Conservation (phyloP, 1,284 basidiomycete species). For the Boletus semigastroideus region DNA sequence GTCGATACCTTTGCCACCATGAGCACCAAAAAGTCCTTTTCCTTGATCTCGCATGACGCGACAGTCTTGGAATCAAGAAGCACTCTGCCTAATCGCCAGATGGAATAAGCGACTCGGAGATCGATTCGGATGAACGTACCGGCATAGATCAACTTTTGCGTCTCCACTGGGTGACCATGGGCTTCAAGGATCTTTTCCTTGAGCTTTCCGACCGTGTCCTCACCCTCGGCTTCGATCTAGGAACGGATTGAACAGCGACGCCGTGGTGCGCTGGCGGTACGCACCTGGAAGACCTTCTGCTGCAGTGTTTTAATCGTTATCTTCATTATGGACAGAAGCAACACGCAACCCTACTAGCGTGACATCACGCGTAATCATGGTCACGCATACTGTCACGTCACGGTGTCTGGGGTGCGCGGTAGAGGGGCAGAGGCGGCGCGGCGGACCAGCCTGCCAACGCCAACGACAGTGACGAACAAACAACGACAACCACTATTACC, state of each 20-base stretch:
- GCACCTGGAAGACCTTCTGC: constrained; percentile 81
- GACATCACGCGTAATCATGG: constrained; percentile 17
- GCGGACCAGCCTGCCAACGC: constrained; percentile 8
- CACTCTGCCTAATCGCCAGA: constrained; percentile 74
- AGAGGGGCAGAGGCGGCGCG: constrained; percentile 21
- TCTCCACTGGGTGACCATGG: constrained; percentile 73
- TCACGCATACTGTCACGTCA: constrained; percentile 28
- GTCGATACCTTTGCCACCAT: constrained; percentile 91
- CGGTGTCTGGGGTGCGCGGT: constrained; percentile 26
- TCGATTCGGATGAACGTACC: constrained; percentile 46
- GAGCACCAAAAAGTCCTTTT: constrained; percentile 98
- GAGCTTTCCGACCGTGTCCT: constrained; percentile 76
- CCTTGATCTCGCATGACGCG: constrained; percentile 89
- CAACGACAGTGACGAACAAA: background rate
- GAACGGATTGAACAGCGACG: constrained; percentile 1
- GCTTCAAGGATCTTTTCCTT: constrained; percentile 83
- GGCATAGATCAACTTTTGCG: constrained; percentile 95
- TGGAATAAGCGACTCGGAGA: constrained; percentile 5
- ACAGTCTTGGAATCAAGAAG: constrained; percentile 88
- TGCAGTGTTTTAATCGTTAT: constrained; percentile 92
- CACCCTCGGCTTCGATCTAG: constrained; percentile 79
- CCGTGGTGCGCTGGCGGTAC: constrained; percentile 13
- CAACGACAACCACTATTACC: constrained; percentile 1
- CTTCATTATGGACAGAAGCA: constrained; percentile 64
- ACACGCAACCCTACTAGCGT: constrained; percentile 12